Evolutionary conservation across 306 rosid genomes (phyloP).

Genomic region (cucumber (Cucumis sativus)): DNA sequence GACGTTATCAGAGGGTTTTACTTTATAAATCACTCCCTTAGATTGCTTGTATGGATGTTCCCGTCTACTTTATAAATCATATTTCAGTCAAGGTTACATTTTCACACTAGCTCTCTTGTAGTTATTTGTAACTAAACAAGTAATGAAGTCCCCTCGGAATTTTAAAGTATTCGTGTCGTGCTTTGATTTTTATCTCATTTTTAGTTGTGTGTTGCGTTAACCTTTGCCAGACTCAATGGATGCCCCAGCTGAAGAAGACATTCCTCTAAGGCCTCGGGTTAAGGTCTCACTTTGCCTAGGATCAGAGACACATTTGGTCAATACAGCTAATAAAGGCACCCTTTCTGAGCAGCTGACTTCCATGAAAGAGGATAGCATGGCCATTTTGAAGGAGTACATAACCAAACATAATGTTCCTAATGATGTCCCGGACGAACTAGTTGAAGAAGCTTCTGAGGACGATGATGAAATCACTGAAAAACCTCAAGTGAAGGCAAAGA

Average conservation of each 20-base stretch:
- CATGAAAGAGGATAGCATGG: constrained; percentile 63
- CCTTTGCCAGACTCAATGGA: constrained; percentile 34
- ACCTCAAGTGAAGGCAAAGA: constrained; percentile 45
- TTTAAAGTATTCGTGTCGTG: background rate
- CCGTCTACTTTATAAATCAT: background rate
- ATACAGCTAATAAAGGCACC: constrained; percentile 24
- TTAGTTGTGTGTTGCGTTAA: background rate
- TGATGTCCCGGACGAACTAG: constrained; percentile 67
- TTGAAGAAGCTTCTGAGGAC: constrained; percentile 56
- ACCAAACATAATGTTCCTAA: constrained; percentile 71
- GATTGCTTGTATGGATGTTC: too few species aligned
- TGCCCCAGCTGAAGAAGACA: constrained; percentile 24
- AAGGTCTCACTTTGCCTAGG: constrained; percentile 44
- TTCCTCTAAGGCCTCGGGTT: constrained; percentile 28
- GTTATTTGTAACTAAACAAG: background rate
- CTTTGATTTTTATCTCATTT: background rate
- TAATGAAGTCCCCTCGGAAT: background rate
- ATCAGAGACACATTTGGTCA: constrained; percentile 39
- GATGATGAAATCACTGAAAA: constrained; percentile 40
- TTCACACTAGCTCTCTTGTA: background rate
- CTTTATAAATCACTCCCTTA: too few species aligned
- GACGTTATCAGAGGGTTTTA: too few species aligned
- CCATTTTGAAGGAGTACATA: constrained; percentile 64
- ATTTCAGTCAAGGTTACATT: background rate
- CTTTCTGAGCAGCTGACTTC: constrained; percentile 60